Evolutionary conservation across 2,329 filamentous ascomycete genomes (phyloP), one percentile per base, ranked within the genome.

Genomic region (Pseudopithomyces maydicus): DNA sequence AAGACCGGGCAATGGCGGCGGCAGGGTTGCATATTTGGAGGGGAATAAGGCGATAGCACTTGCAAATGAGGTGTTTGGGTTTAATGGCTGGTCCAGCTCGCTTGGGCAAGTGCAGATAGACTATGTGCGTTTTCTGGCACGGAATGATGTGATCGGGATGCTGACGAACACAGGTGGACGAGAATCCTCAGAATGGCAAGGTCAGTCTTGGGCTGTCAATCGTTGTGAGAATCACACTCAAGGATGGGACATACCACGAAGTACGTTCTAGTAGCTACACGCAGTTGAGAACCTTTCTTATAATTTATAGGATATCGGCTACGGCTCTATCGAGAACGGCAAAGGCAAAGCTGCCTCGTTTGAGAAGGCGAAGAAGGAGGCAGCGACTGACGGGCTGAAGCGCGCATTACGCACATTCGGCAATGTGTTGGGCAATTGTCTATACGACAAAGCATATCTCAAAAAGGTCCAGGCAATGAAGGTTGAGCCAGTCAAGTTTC

Each of bases 351-450:
- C 93, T 2, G 90, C 91, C 50, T 95, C 94, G 0, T 99, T 98
- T 70, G 95, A 99, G 75, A 99, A 99, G 78, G 93, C 95, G 1
- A 99, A 98, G 81, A 99, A 99, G 75, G 93, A 98, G 79, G 96
- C 92, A 7, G 96, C 92, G 2, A 98, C 96, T 10, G 95, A 99
- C 78, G 95, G 88, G 1, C 74, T 99, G 72, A 99, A 99, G 78
- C 85, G 95, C 64, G 87, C 95, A 1, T 74, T 99, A 69, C 85
- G 94, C 57, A 97, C 88, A 62, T 99, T 99, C 77, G 95, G 95
- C 57, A 98, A 98, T 68, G 90, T 98, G 15, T 82, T 99, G 53
- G 95, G 95, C n/a, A 99, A 98, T 73, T 99, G 95, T 80, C 88
- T 99, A 57, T 98, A 99, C 77, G 95, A 99, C 79, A 96, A 97